Evolutionary conservation across 148 eudicot genomes (phyloP), one percentile per base, ranked within the genome.

Genomic region (Vaccinium corymbosum): DNA sequence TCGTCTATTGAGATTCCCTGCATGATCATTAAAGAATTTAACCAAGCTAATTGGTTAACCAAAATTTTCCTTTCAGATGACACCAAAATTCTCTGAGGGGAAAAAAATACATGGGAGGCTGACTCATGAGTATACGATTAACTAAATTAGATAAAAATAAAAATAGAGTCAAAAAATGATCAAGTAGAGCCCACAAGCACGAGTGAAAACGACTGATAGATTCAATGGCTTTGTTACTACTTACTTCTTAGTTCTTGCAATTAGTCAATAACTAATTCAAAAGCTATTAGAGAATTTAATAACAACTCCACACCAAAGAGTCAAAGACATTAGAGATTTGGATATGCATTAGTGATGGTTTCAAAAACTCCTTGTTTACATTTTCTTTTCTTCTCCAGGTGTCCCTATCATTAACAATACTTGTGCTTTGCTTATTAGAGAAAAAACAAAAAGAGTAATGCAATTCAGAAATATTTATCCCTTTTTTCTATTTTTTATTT

Each of bases 1-100:
- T 85, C 93, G 42, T 93, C 93, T 25, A 97, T 61, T 32, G 95
- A 92, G 90, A 97, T 89, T 70, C 99, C 99, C 99, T 97, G 13
- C 6, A 42, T 42, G 46, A 42, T 81, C 84, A 89, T 38, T 77
- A 84, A 42, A 83, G 38, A 75, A 75, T 9, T 15, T 25, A 9
- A 61, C 29, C 27, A 80, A 80, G 68, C 49, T 68, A 68, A 4
- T 27, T 68, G 73, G 5, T 27, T 12, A 66, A 66, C 35, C 72
- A 27, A 19, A 38, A 15, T 61, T 80, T 42, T 80, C 53, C 73
- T 46, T 19, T n/a, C 16, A 4, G 2, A 10, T 2, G 32, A 1
- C 13, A 17, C 46, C 52, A n/a, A 75, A n/a, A 48, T 48, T 49
- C 29, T 49, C 52, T 29, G 20, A 38, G 51, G 49, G 25, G 6